Evolutionary conservation across 2,329 filamentous ascomycete genomes (phyloP).

Genomic region (Sarocladiaceae sp.): DNA sequence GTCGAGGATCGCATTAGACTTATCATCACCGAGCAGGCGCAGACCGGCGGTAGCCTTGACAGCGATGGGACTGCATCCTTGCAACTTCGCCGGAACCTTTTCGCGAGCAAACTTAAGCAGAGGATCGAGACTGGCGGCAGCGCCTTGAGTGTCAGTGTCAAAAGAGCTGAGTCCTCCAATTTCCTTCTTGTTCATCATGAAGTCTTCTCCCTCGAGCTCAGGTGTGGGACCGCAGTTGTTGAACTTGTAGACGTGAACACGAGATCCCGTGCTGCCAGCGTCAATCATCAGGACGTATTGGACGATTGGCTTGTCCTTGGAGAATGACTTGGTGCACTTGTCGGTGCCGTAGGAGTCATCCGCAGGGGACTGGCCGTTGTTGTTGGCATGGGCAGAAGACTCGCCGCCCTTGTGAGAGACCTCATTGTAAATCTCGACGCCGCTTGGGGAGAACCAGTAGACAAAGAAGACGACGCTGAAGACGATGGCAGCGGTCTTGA

Average conservation of each 20-base stretch:
- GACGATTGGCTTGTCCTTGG: constrained; percentile 85
- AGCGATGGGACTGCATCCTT: constrained; percentile 89
- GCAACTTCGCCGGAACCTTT: constrained; percentile 81
- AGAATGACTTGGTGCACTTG: constrained; percentile 78
- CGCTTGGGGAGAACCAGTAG: constrained; percentile 59
- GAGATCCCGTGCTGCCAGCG: constrained; percentile 93
- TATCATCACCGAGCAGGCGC: constrained; percentile 76
- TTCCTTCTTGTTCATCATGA: constrained; percentile 87
- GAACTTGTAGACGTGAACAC: constrained; percentile 98
- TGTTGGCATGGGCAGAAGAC: constrained; percentile 18
- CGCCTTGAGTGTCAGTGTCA: constrained; percentile 77
- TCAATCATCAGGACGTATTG: constrained; percentile 99
- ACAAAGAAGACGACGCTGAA: constrained; percentile 57
- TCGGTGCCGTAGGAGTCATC: constrained; percentile 63
- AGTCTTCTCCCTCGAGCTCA: constrained; percentile 87
- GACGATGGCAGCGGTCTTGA: constrained; percentile 61
- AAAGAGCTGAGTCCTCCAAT: constrained; percentile 80
- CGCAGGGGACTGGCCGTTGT: constrained; percentile 47
- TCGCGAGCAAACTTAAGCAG: constrained; percentile 83
- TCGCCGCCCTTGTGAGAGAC: neutral
- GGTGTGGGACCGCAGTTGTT: constrained; percentile 98
- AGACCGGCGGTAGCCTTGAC: constrained; percentile 97
- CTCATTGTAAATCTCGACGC: constrained; percentile 49
- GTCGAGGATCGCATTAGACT: constrained; percentile 78
- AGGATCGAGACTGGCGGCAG: constrained; percentile 83